Percentiles rank a stretch among this genome's conserved stretches.
Conservation (phyloP, 23 red algal genomes). For the Pyropia haitanensis region DNA sequence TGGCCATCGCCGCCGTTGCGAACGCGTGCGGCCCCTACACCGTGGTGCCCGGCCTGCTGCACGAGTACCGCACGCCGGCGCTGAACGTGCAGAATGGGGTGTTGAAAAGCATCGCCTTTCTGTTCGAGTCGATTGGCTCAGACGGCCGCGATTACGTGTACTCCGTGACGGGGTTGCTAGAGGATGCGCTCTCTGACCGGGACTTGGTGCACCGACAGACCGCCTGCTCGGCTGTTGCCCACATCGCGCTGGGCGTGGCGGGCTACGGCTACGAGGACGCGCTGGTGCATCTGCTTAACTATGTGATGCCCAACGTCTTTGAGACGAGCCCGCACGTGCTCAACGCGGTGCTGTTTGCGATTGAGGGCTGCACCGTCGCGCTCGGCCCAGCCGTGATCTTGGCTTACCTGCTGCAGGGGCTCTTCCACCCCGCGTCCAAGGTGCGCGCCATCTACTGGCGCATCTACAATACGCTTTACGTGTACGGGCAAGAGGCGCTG, state of each 20-base stretch:
- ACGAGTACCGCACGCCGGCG: conserved; percentile 89
- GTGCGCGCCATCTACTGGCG: conserved; percentile 89
- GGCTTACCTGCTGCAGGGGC: conserved; percentile 69
- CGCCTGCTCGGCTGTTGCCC: conserved; percentile 75
- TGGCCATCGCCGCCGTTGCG: conserved; percentile 88
- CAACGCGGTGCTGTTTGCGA: conserved; percentile 81
- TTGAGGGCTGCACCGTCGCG: conserved; percentile 61
- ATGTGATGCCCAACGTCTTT: conserved; percentile 91
- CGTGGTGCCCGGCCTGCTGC: conserved; percentile 77
- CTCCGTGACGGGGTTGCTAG: conserved; percentile 73
- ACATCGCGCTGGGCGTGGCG: conserved; percentile 81
- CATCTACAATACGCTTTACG: conserved; percentile 77
- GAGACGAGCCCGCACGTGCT: conserved; percentile 81
- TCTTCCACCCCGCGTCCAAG: conserved; percentile 87
- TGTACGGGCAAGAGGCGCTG: conserved; percentile 62
- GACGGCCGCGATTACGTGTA: conserved; percentile 80
- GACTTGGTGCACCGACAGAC: conserved; percentile 88
- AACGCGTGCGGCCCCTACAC: conserved; percentile 63
- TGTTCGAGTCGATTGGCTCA: conserved; percentile 79
- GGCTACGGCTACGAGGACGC: conserved; percentile 85
- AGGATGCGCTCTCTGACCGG: conserved; percentile 88
- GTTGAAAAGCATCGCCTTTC: conserved; percentile 82
- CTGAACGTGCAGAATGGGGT: conserved; percentile 95
- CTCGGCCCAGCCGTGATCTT: conserved; percentile 70
- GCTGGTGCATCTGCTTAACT: conserved; percentile 83